Evolutionary conservation across 768 basidiomycete genomes (phyloP).

Genomic region (Omphalotus guepiniiformis): DNA sequence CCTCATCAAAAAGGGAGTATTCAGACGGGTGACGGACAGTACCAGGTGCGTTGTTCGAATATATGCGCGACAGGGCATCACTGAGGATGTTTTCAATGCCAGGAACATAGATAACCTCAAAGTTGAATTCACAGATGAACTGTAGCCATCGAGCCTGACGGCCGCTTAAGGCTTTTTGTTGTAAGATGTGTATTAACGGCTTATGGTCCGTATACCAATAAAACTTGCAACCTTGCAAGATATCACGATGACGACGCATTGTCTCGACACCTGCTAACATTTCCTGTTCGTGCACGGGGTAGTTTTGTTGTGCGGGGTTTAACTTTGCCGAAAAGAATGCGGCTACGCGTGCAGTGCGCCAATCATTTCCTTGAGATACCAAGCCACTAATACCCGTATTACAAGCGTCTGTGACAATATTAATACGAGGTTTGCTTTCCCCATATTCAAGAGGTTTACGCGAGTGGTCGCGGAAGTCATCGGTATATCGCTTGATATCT

Average conservation of each 20-base stretch:
- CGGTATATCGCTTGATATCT: constrained; percentile 1
- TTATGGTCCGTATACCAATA: constrained; percentile 19
- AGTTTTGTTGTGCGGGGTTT: constrained; percentile 17
- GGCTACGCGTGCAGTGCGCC: constrained; percentile 12
- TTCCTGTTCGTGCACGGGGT: constrained; percentile 27
- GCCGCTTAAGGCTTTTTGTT: constrained; percentile 18
- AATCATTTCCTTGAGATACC: constrained; percentile 15
- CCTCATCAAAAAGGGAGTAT: constrained; percentile 10
- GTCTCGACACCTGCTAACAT: constrained; percentile 20
- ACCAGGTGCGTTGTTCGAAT: constrained; percentile 10
- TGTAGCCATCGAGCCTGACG: constrained; percentile 25
- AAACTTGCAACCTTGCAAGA: constrained; percentile 15
- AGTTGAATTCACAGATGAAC: constrained; percentile 21
- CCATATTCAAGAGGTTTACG: constrained; percentile 21
- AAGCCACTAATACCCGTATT: constrained; percentile 15
- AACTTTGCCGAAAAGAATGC: constrained; percentile 21
- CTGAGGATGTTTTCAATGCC: constrained; percentile 20
- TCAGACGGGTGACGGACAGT: constrained; percentile 6
- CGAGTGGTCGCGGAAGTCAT: constrained; percentile 14
- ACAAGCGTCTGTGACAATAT: constrained; percentile 21
- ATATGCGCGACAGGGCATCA: constrained; percentile 16
- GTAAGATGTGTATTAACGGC: constrained; percentile 15
- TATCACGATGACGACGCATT: constrained; percentile 10
- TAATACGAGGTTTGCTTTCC: constrained; percentile 14
- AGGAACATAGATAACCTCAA: constrained; percentile 20